phyloP scores from a whole-genome alignment of 1,284 basidiomycete genomes.

The Macrocystidia cucumis region DNA sequence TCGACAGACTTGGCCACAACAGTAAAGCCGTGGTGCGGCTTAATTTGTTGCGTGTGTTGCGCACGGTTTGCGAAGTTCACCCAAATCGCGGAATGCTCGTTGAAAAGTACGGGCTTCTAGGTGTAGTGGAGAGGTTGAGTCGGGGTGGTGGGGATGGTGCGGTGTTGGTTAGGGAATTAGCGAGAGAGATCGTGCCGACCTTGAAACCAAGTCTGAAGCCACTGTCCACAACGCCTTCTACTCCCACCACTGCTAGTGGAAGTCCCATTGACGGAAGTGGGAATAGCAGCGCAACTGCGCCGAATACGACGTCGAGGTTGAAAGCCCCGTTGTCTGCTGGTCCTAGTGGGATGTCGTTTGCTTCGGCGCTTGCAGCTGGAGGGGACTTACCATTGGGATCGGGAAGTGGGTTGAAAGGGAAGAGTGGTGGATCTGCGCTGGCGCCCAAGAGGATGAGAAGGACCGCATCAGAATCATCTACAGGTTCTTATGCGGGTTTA shows the following conservation, averaged over 20 bases:
- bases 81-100: slow-evolving; percentile 80
- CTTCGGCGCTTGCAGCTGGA: too few relatives aligned
- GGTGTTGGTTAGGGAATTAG: slow-evolving; percentile 84
- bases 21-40: slow-evolving; percentile 86
- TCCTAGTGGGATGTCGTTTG: too few relatives aligned
- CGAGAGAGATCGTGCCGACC: slow-evolving; percentile 73
- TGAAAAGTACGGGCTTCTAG: slow-evolving; percentile 69
- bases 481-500: slow-evolving; percentile 20
- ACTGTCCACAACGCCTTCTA: not conserved
- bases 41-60: slow-evolving; percentile 82
- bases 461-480: slow-evolving; percentile 60
- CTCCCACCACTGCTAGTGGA: too few relatives aligned
- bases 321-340: too few relatives aligned
- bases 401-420: too few relatives aligned
- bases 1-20: slow-evolving; percentile 77
- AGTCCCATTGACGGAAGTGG: too few relatives aligned
- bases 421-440: slow-evolving; percentile 31
- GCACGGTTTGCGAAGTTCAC: slow-evolving; percentile 82
- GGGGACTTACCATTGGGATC: too few relatives aligned
- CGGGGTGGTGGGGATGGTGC: slow-evolving; percentile 70
- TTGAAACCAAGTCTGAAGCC: slow-evolving; percentile 62
- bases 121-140: slow-evolving; percentile 73
- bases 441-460: slow-evolving; percentile 61
- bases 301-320: too few relatives aligned
- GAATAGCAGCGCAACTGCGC: not conserved